A percentile compares a stretch with the other conserved stretches of the same genome.
phyloP scores from a whole-genome alignment of 23 red algal genomes.

The Gracilaria vermiculophylla region DNA sequence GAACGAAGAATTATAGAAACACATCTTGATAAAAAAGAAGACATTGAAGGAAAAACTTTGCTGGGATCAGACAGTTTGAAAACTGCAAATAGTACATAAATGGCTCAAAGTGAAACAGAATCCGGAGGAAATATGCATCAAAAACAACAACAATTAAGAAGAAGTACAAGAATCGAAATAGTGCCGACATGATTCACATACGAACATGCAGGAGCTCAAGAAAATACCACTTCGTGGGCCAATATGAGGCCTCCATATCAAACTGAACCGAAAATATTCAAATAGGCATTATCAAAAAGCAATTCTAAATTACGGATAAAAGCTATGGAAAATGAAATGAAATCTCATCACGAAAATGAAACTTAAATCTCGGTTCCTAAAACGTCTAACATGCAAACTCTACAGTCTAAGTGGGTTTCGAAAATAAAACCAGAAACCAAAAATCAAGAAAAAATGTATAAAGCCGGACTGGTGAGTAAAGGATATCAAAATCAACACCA shows the following conservation, averaged over 20 bases:
- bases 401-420: not conserved
- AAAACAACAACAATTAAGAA: not conserved
- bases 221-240: not conserved
- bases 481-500: no score
- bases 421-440: not conserved
- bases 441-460: slow-evolving; percentile 13
- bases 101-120: not conserved
- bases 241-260: not conserved
- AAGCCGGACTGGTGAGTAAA: not conserved
- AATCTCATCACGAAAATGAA: not conserved
- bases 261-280: not conserved
- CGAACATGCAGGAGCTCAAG: not conserved
- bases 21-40: not conserved
- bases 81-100: not conserved
- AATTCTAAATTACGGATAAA: not conserved
- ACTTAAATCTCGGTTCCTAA: not conserved
- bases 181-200: not conserved
- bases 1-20: not conserved
- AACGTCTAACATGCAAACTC: not conserved
- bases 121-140: not conserved
- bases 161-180: not conserved
- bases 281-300: not conserved
- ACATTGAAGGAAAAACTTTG: no score
- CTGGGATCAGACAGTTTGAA: no score
- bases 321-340: not conserved